Evolutionary conservation across 106 monocot species (phyloP), one percentile per base, ranked within the genome.

Genomic region (Cymbidium sinense): DNA sequence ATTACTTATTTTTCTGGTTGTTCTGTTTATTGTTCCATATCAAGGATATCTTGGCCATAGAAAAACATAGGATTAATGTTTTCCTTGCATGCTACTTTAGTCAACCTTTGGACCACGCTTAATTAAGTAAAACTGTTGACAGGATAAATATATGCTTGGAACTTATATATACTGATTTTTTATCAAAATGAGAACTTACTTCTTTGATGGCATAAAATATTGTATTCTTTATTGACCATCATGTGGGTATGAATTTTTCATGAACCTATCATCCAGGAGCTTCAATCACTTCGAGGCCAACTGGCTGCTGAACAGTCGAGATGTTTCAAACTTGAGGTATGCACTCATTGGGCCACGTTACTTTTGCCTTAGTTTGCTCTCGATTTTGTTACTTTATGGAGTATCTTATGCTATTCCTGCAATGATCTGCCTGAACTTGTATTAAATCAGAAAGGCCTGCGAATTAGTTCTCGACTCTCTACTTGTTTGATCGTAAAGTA

Each of bases 321-420:
- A 50, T 95, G 95, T 76, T 95, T 95, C 79, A 95, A 95, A 79
- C 95, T 92, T 50, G 95, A 95, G 95, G 95, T 95, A 88, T 64
- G 74, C 33, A 36, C 47, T 50, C 15, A 2, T 69, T 2, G 39
- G 17, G 36, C 71, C 8, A 39, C 0, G 4, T 39, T 33, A 7
- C 20, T 29, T 36, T 50, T 12, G 21, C 21, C 20, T 79, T 79
- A 28, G 29, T 33, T 34, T 69, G 17, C 11, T 69, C 2, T 13
- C 13, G 5, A 28, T 13, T 69, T 69, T 34, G 11, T 69, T 69
- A 15, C 23, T 47, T 47, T 2, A 17, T 47, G 47, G 11, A 2
- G 17, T 17, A 47, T 13, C 41, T 41, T 41, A 41, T 41, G 41
- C 5, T 41, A 41, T 13, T 47, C 11, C 15, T 47, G 47, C 47